phyloP scores from a whole-genome alignment of 2,329 filamentous ascomycete genomes.

The Sclerotinia glacialis region DNA sequence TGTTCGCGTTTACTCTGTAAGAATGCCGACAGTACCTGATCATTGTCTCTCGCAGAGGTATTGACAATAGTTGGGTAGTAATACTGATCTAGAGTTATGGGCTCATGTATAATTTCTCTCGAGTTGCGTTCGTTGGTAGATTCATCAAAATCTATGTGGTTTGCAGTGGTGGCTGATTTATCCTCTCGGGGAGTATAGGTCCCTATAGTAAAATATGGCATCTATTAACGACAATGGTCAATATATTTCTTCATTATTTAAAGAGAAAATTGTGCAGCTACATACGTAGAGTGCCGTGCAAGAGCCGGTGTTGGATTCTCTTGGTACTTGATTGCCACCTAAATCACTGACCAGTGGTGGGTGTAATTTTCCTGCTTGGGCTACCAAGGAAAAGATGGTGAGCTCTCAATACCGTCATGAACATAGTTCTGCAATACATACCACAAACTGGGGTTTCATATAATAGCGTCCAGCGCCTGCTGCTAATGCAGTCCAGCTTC shows the following conservation, averaged over 20 bases:
- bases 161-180: background rate
- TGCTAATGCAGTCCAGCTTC: background rate
- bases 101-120: background rate
- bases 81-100: conserved; percentile 1
- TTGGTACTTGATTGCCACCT: background rate
- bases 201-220: background rate
- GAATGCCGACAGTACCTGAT: background rate
- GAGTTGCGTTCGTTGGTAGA: background rate
- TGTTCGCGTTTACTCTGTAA: background rate
- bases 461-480: conserved; percentile 2
- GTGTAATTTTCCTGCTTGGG: background rate
- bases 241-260: background rate
- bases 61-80: background rate
- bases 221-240: background rate
- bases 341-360: background rate
- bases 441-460: background rate
- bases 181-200: background rate
- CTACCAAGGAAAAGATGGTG: background rate
- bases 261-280: background rate
- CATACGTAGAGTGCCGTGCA: background rate
- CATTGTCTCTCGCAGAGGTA: background rate
- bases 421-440: background rate
- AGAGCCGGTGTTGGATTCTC: background rate
- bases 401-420: background rate
- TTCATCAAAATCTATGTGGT: too few species aligned